Evolutionary conservation across 345 rosid species (phyloP).

Genomic region (Murraya koenigii): DNA sequence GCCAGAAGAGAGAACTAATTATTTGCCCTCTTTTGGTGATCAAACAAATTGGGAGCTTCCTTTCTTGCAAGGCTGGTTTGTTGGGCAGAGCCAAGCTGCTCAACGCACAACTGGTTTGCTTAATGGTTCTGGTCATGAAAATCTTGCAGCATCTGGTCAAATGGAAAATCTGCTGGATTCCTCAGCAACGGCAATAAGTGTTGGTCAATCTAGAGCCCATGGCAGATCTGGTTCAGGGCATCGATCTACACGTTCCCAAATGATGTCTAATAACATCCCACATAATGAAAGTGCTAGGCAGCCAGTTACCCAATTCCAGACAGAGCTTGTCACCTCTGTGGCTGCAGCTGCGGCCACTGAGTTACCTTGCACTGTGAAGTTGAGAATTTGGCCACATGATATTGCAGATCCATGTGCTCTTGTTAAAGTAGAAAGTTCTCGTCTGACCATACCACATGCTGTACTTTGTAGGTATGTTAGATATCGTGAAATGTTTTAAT

Average conservation of each 20-base stretch:
- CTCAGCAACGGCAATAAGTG: slow-evolving; percentile 29
- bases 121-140: slow-evolving; percentile 29
- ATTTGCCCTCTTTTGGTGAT: slow-evolving; percentile 44
- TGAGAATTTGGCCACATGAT: slow-evolving; percentile 86
- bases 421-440: slow-evolving; percentile 63
- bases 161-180: slow-evolving; percentile 26
- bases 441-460: slow-evolving; percentile 78
- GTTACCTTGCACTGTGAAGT: slow-evolving; percentile 92
- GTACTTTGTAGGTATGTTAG: slow-evolving; percentile 84
- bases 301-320: slow-evolving; percentile 57
- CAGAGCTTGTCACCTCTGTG: slow-evolving; percentile 74
- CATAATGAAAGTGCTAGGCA: slow-evolving; percentile 43
- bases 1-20: slow-evolving; percentile 40
- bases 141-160: slow-evolving; percentile 25
- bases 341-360: slow-evolving; percentile 82
- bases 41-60: slow-evolving; percentile 64
- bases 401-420: slow-evolving; percentile 61
- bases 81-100: slow-evolving; percentile 64
- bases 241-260: slow-evolving; percentile 31
- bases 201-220: slow-evolving; percentile 22
- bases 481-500: neutral
- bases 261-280: slow-evolving; percentile 26
- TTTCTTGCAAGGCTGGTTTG: slow-evolving; percentile 73
- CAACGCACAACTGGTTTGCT: slow-evolving; percentile 20
- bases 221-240: slow-evolving; percentile 41